Conservation (phyloP, 2,329 filamentous ascomycete species). For the Colletotrichum trifolii region DNA sequence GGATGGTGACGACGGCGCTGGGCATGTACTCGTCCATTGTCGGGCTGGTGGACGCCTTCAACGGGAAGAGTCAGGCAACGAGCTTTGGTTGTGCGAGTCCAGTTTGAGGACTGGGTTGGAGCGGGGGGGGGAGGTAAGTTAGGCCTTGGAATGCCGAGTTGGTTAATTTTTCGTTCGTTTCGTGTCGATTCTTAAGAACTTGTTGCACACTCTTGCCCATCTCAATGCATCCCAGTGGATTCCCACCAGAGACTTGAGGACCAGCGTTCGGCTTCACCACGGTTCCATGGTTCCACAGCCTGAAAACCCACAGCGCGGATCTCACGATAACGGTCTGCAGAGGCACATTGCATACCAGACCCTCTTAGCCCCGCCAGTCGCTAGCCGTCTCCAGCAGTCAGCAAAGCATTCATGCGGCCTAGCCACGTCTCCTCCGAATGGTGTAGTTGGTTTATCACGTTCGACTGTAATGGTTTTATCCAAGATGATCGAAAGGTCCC, state of each 20-base stretch:
- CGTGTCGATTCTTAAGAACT: too few species aligned
- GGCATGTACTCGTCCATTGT: conserved; percentile 34
- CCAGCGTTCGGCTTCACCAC: background rate
- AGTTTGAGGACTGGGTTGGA: conserved; percentile 1
- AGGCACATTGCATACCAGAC: background rate
- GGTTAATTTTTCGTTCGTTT: too few species aligned
- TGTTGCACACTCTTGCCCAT: too few species aligned
- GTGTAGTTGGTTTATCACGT: conserved; percentile 38
- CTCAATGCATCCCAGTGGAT: too few species aligned
- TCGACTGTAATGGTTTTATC: conserved; percentile 35
- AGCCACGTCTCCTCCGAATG: conserved; percentile 24
- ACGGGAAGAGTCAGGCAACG: conserved; percentile 30
- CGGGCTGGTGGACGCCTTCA: conserved; percentile 30
- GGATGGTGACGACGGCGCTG: conserved; percentile 29
- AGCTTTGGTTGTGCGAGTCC: conserved; percentile 33
- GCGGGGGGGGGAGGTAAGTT: too few species aligned
- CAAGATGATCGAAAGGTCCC: conserved; percentile 35
- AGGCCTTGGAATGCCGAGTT: too few species aligned
- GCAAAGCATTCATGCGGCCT: conserved; percentile 15
- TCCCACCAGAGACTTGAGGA: too few species aligned
- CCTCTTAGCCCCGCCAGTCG: background rate
- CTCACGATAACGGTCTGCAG: background rate
- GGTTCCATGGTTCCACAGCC: background rate
- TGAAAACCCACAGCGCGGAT: background rate
- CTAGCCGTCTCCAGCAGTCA: background rate